These are phyloP conservation scores for Phyllosticta capitalensis DNA, from an alignment of 2,329 filamentous ascomycete genomes.

Conservation along the genomic window DNA sequence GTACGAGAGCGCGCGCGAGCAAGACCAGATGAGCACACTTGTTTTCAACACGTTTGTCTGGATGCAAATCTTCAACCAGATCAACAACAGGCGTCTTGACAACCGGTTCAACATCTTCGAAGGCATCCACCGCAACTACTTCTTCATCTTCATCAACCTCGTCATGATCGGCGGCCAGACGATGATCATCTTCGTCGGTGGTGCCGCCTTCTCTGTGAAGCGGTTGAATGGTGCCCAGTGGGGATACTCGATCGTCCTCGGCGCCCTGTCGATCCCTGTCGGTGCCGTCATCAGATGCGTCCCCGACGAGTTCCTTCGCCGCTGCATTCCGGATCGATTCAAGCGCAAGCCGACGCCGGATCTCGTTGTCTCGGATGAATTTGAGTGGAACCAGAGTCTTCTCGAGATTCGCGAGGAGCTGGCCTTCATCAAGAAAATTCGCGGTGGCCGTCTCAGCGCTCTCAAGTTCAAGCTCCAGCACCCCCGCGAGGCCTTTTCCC, in stretches of 20 bases:
- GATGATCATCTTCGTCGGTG: slow-evolving; percentile 82
- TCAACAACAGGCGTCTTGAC: slow-evolving; percentile 92
- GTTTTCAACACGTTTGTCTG: slow-evolving; percentile 98
- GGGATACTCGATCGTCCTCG: slow-evolving; percentile 78
- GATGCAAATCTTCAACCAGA: slow-evolving; percentile 99
- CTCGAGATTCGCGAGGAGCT: slow-evolving; percentile 72
- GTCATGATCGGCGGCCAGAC: slow-evolving; percentile 86
- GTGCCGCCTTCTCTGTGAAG: slow-evolving; percentile 66
- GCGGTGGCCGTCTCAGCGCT: slow-evolving; percentile 72
- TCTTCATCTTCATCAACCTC: slow-evolving; percentile 77
- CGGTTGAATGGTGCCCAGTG: slow-evolving; percentile 66
- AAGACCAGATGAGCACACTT: slow-evolving; percentile 57
- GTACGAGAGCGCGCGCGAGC: slow-evolving; percentile 39
- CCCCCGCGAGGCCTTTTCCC: slow-evolving; percentile 47
- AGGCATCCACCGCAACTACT: slow-evolving; percentile 72
- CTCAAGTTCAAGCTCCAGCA: slow-evolving; percentile 70
- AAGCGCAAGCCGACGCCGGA: slow-evolving; percentile 34
- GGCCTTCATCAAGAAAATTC: slow-evolving; percentile 68
- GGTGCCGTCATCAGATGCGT: slow-evolving; percentile 73
- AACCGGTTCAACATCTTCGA: slow-evolving; percentile 96
- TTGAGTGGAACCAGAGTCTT: slow-evolving; percentile 59
- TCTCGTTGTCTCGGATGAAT: slow-evolving; percentile 34
- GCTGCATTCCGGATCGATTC: slow-evolving; percentile 33
- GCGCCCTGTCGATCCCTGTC: slow-evolving; percentile 74
- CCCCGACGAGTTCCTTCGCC: slow-evolving; percentile 57